Evolutionary conservation across 1,284 basidiomycete species (phyloP), one percentile per base, ranked within the genome.

Genomic region (Exobasidium rhododendri): DNA sequence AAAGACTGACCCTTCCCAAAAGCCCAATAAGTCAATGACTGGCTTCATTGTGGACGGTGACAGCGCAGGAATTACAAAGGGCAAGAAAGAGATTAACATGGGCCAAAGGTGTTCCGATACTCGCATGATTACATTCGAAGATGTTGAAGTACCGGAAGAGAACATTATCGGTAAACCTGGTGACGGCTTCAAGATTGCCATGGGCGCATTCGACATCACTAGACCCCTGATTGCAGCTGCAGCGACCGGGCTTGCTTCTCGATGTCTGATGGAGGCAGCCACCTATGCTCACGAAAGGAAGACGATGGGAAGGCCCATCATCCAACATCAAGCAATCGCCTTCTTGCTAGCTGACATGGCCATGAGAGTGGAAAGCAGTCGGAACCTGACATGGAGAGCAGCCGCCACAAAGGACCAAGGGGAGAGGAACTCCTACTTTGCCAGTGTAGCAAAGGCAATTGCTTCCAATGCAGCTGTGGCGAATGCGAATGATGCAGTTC

Each of bases 321-420:
- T 85, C 63, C 80, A 84, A 63, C 84, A 85, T 72, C 84, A 85
- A 68, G 83, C 82, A 28, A 81, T 84, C 28, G 83, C 82, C 5
- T 84, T 84, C 75, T 82, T 85, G 80, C 80, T 85, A 4, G 84
- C 84, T 14, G 84, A 85, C 66, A 85, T 85, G 84, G 83, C 84
- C 6, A 83, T 85, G 74, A 67, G 64, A 58, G 82, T 81, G 28
- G 83, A 85, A 71, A 80, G 81, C 1, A 79, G 83, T 1, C 75
- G 83, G 11, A 81, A 79, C 47, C 76, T 85, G 52, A 84, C 84
- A 11, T 84, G 83, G 83, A 82, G 82, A 70, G 67, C 83, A 0
- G 81, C 82, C 2, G 83, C 82, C 81, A 77, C 80, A 10, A 84
- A 84, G 73, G 84, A 85, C 73, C 70, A 75, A 11, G 82, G 82